Base-by-base conservation (phyloP, 768 basidiomycete genomes). In the Rhizopogon vesiculosus region DNA sequence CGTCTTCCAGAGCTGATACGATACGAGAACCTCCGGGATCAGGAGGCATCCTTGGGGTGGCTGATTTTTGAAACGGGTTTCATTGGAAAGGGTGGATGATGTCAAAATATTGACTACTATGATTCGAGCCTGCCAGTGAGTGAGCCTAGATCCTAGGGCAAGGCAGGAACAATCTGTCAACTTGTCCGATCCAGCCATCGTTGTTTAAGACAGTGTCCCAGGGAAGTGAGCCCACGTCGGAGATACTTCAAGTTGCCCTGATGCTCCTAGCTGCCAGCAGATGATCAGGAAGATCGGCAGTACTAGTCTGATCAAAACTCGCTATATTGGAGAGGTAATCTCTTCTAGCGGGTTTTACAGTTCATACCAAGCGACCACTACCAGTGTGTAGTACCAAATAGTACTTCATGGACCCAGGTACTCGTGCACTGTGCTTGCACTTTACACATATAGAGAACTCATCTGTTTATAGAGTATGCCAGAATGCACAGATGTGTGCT, bases 1-100 rank as follows among this genome's bases (percentile, higher is more conserved):
- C 19, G 59, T 62, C 49, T 58, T 64, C 63, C 35, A 64, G 38
- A 5, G 51, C 41, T 22, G 54, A 57, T 15, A 62, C 56, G 22
- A 22, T 22, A 22, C 2, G 10, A 19, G 38, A 13, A 29, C 50
- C 16, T 58, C 22, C 22, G 22, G 22, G n/a, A n/a, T n/a, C n/a
- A n/a, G n/a, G n/a, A n/a, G n/a, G n/a, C n/a, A n/a, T n/a, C n/a
- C n/a, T n/a, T n/a, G n/a, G 22, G 22, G 55, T 54, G 31, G 55
- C 31, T 58, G 58, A 42, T n/a, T 45, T 39, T 64, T 45, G 31
- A 57, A 41, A 35, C 57, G 53, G 35, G 57, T 56, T 51, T 60
- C 61, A 22, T 53, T 41, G n/a, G 38, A 46, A n/a, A 42, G 25
- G 28, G 1, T 33, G 18, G 3, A 38, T 38, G 18, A 38, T 8